Evolutionary conservation across 129 eudicot species (phyloP), one percentile per base, ranked within the genome.

Genomic region (Scalesia atractyloides): DNA sequence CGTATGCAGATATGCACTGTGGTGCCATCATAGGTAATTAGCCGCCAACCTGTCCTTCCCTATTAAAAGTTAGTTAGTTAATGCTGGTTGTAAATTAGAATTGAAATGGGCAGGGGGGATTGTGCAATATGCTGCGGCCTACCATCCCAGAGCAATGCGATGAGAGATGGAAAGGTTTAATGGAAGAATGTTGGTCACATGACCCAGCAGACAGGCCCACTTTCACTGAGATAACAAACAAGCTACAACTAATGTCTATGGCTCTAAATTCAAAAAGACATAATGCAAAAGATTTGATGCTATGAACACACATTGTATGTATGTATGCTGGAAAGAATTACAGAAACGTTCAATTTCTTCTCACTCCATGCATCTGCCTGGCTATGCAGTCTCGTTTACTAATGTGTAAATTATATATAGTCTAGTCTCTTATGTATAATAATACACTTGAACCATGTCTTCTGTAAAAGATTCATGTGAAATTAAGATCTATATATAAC

Each of bases 111-210:
- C 26, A 22, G 26, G 92, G 92, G 96, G 96, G 59, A 89, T 89
- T 67, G 88, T 89, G 68, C 19, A 84, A 82, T 79, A 80, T 84
- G 41, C 81, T 89, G 6, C 83, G 88, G 60, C 96, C 96, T 60
- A 70, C 90, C 2, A 70, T 89, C 47, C 92, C 92, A 9, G 82
- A 77, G 57, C 73, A 66, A 3, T 86, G 96, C 59, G 89, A 89
- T 74, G 50, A 82, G 9, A 85, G 79, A 17, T 89, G 96, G 96
- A 84, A 63, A 81, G 80, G 62, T 54, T 72, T 89, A 84, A 86
- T 89, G 92, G 96, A 82, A 68, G 90, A 89, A n/a, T 89, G 96
- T 75, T 89, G 96, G 96, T 86, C 90, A 69, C 86, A 81, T 34
- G 85, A 89, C 69, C 92, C 92, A 30, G 64, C 71, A 22, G 70